Base-by-base conservation (phyloP, 129 eudicot species). In the Ambrosia trifida region DNA sequence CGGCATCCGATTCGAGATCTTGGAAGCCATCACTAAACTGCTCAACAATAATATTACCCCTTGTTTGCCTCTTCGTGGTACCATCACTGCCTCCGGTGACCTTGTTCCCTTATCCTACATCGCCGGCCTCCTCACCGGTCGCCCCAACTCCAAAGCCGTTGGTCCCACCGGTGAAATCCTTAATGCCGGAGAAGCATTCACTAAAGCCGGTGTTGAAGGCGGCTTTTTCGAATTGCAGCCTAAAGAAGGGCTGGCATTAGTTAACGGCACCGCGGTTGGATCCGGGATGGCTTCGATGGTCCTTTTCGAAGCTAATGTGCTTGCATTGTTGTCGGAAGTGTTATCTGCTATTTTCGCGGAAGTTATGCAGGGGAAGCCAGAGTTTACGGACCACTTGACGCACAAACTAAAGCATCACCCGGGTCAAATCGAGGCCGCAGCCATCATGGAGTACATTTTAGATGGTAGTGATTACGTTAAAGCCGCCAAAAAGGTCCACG, bases 391-490 rank as follows among this genome's bases (percentile, higher is more conserved):
- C 35, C 87, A 88, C 38, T 70, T 88, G 83, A 88, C 91, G 0
- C 95, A 88, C 53, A 88, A 88, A 53, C 54, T 88, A 60, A 88
- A 85, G 83, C 95, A 88, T 74, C 95, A 88, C 43, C 95, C 95
- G 1, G 95, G 95, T 4, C 95, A 88, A 58, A 88, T 88, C 3
- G 95, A 88, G 75, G 95, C 95, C 7, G 95, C 95, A 28, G 95
- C 91, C 0, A 85, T 88, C 16, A 88, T 88, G 91, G 95, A 88
- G 61, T 89, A 88, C 65, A 83, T 88, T 35, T 78, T 88, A 17
- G 85, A 85, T 68, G 95, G 91, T 9, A 88, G 95, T 78, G 78
- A 83, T 28, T 88, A 78, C 50, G 86, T 85, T 2, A 85, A 81
- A 41, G 85, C 83, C 7, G 88, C 88, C 0, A 57, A 73, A 62